phyloP scores from a whole-genome alignment of 2,329 filamentous ascomycete species.

The Exophiala sideris region DNA sequence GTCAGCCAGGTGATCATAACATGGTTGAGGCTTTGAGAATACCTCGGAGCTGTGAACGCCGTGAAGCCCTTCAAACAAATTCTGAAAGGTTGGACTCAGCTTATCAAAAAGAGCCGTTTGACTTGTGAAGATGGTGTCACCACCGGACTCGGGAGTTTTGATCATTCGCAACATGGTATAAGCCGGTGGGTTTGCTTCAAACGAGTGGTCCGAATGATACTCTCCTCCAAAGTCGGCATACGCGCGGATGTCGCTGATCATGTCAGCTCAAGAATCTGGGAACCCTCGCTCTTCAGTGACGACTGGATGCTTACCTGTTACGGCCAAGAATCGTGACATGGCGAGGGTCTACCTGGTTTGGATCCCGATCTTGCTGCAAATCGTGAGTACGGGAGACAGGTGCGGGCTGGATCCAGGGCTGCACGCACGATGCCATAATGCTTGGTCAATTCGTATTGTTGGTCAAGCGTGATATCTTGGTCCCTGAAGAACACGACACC shows the following conservation, averaged over 20 bases:
- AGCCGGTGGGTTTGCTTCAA: conserved; percentile 28
- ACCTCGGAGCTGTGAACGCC: conserved; percentile 28
- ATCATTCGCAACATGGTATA: conserved; percentile 28
- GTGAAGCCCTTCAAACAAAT: conserved; percentile 26
- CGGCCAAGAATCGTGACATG: conserved; percentile 29
- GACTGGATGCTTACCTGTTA: conserved; percentile 20
- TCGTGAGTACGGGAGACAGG: not conserved
- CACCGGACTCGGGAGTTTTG: conserved; percentile 24
- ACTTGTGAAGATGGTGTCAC: conserved; percentile 29
- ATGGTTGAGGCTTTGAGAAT: not conserved
- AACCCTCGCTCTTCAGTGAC: not conserved
- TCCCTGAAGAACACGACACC: conserved; percentile 27
- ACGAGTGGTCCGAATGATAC: conserved; percentile 29
- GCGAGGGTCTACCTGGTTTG: conserved; percentile 27
- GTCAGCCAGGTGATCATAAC: not conserved
- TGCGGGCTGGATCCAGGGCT: not conserved
- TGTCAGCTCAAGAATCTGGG: not conserved
- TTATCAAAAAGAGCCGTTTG: conserved; percentile 30
- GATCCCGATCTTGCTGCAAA: conserved; percentile 26
- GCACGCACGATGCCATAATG: conserved; percentile 22
- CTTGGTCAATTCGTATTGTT: conserved; percentile 22
- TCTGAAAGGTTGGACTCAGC: conserved; percentile 28
- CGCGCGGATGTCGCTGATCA: conserved; percentile 23
- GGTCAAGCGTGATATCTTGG: conserved; percentile 24
- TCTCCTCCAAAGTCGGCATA: conserved; percentile 23